Evolutionary conservation across 106 monocot genomes (phyloP), one percentile per base, ranked within the genome.

Genomic region (Chionographis japonica): DNA sequence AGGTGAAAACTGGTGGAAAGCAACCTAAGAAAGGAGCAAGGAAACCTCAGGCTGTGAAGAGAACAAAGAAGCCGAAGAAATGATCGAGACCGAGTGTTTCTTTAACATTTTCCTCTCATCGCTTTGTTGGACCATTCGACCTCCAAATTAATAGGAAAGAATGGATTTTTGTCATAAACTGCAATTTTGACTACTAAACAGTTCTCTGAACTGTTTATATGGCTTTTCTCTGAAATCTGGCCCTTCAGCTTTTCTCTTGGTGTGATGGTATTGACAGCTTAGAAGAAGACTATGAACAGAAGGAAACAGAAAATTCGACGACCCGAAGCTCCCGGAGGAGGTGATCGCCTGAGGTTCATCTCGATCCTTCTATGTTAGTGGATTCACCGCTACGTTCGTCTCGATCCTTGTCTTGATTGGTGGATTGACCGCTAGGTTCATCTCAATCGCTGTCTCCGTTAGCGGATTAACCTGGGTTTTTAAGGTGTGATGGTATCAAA

Each of bases 51-150:
- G 68, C 56, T 60, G 41, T 62, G 65, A 88, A 79, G 71, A 79
- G 75, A 77, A 65, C 79, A 40, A 88, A 79, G 65, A 82, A 80
- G 64, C 61, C 63, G 14, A 88, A 85, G 77, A 92, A 85, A 75
- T 91, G 58, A 79, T 62, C 54, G 58, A 62, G 56, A 59, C 11
- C 4, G 56, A 37, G 4, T 60, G 7, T 12, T 13, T 50, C 11
- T 43, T 70, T 42, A 20, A 15, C 16, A 18, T 68, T 7, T 37
- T 4, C 52, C 15, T 53, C 6, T 1, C n/a, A 15, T 57, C 17
- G 9, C n/a, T 18, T 38, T 63, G 8, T 27, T 16, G 14, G 13
- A 51, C 27, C 27, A 27, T 27, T 27, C 27, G 1, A 27, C 27
- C 27, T 27, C 27, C 1, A 27, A 27, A 27, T 27, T 27, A 27